phyloP scores from a whole-genome alignment of 306 rosid genomes.

The Prunus kanzakura region DNA sequence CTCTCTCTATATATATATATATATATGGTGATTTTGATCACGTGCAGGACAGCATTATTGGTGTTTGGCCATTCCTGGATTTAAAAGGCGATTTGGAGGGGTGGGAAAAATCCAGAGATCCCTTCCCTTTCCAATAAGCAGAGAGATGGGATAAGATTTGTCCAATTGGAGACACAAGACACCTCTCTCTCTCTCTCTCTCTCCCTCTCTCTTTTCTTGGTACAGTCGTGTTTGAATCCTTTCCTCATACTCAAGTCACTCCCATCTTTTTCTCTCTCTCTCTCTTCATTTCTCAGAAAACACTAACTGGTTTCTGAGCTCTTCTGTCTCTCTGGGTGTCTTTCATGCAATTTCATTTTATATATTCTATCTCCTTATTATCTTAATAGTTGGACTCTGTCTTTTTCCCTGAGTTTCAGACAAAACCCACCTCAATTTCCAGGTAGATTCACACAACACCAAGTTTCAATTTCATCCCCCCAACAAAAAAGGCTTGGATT shows the following conservation, averaged over 20 bases:
- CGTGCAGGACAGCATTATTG: constrained; percentile 62
- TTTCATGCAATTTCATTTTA: constrained; percentile 17
- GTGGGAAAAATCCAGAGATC: constrained; percentile 29
- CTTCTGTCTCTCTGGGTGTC: constrained; percentile 33
- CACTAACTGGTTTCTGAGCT: background rate
- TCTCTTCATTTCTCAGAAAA: constrained; percentile 7
- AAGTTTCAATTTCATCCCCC: constrained; percentile 30
- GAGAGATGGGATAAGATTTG: constrained; percentile 73
- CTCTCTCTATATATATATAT: background rate
- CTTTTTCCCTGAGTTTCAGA: constrained; percentile 49
- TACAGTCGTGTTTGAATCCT: constrained; percentile 62
- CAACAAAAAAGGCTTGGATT: constrained; percentile 40
- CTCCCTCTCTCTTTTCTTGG: too few species aligned
- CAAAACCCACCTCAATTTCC: constrained; percentile 89
- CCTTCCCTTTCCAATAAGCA: constrained; percentile 63
- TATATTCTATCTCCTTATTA: constrained; percentile 19
- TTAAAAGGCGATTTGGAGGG: background rate
- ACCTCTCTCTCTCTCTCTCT: background rate
- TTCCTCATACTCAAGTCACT: constrained; percentile 46
- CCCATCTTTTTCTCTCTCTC: constrained; percentile 13
- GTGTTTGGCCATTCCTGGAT: constrained; percentile 54
- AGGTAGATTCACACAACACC: constrained; percentile 80
- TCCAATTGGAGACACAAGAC: constrained; percentile 51
- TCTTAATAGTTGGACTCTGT: constrained; percentile 38
- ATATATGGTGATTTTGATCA: constrained; percentile 30